Conservation (phyloP, 805 yeast species). For the Lachancea waltii region DNA sequence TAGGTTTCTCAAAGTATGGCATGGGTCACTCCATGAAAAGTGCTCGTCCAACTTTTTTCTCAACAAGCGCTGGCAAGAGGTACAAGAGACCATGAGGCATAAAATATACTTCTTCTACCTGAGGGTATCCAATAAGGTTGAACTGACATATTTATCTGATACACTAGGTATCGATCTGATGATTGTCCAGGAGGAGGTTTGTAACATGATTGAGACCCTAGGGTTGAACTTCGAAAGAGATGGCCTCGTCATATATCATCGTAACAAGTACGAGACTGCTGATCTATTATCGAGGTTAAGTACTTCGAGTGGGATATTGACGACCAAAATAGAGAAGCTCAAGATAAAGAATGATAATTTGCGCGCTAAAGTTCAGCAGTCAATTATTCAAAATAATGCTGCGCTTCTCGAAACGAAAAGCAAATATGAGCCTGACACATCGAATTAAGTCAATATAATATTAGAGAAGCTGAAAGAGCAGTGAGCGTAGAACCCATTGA, state of each 20-base stretch:
- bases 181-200: constrained; percentile 17
- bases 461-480: too few species aligned
- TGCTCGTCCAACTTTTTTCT: constrained; percentile 19
- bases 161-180: constrained; percentile 17
- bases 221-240: constrained; percentile 19
- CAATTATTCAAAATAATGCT: constrained; percentile 12
- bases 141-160: constrained; percentile 22
- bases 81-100: constrained; percentile 19
- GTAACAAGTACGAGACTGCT: constrained; percentile 3
- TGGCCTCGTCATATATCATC: constrained; percentile 15
- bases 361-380: constrained; percentile 12
- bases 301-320: constrained; percentile 9
- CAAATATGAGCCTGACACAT: background rate
- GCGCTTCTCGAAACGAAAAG: background rate
- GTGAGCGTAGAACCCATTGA: too few species aligned
- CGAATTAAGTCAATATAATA: too few species aligned
- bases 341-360: constrained; percentile 8
- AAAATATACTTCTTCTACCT: constrained; percentile 28
- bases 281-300: constrained; percentile 11
- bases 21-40: constrained; percentile 11
- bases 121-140: constrained; percentile 20
- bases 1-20: constrained; percentile 23
- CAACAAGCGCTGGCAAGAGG: constrained; percentile 16
- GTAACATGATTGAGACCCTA: constrained; percentile 15
- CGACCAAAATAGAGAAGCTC: constrained; percentile 7